phyloP scores from a whole-genome alignment of 1,284 basidiomycete genomes.

The Gomphus bonarii region DNA sequence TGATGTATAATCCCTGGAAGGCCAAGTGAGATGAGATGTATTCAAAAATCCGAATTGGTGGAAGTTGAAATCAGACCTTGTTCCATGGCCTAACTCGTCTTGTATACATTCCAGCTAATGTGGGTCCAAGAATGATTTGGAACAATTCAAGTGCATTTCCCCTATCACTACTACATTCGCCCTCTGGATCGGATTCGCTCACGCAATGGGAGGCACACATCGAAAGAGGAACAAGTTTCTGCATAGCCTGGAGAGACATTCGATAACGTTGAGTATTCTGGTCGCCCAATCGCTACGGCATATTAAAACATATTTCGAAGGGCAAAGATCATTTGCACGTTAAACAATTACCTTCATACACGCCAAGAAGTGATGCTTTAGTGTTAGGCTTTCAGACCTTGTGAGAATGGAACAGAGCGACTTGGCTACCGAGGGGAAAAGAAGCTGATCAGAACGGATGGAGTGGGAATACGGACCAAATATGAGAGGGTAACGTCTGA shows the following conservation, averaged over 20 bases:
- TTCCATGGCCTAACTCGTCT: constrained; percentile 7
- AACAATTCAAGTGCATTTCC: neutral
- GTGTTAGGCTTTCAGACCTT: constrained; percentile 38
- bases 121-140: neutral
- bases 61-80: neutral
- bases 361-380: constrained; percentile 32
- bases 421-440: constrained; percentile 38
- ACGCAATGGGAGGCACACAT: neutral
- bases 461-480: constrained; percentile 40
- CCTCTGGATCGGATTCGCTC: neutral
- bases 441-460: constrained; percentile 15
- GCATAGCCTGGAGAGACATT: constrained; percentile 1
- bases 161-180: neutral
- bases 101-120: neutral
- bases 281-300: neutral
- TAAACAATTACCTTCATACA: constrained; percentile 37
- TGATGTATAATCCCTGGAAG: neutral
- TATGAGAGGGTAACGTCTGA: constrained; percentile 61
- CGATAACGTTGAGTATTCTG: neutral
- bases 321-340: neutral
- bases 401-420: constrained; percentile 41
- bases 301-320: neutral
- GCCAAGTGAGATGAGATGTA: neutral
- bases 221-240: constrained; percentile 1
- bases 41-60: neutral